These are phyloP conservation scores for Solanum boliviense DNA, from an alignment of 257 asterid species.

Conservation along the genomic window DNA sequence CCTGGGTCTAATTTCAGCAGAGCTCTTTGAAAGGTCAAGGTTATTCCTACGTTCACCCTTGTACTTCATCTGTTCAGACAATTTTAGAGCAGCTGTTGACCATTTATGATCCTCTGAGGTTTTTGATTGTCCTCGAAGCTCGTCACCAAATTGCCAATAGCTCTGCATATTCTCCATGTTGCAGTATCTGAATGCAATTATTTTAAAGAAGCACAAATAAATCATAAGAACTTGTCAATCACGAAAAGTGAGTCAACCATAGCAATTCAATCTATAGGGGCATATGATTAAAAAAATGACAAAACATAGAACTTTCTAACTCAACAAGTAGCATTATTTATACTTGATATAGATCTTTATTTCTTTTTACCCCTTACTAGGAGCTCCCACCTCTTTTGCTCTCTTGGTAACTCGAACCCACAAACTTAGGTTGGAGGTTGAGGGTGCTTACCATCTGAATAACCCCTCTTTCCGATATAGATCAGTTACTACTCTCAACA, in stretches of 20 bases:
- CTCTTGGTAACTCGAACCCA: not conserved
- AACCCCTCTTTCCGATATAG: not conserved
- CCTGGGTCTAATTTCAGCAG: conserved; percentile 47
- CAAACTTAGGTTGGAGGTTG: not conserved
- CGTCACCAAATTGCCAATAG: conserved; percentile 93
- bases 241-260: not conserved
- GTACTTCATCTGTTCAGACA: conserved; percentile 74
- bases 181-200: conserved; percentile 8
- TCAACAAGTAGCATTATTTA: not conserved
- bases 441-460: not conserved
- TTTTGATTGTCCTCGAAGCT: conserved; percentile 84
- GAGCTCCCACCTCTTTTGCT: not conserved
- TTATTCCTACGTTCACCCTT: conserved; percentile 74
- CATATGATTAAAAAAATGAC: not conserved
- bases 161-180: conserved; percentile 56
- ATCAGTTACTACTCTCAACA: not conserved
- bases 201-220: not conserved
- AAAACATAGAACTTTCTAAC: not conserved
- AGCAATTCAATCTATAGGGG: not conserved
- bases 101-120: conserved; percentile 82
- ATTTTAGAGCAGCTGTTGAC: conserved; percentile 71
- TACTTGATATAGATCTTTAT: not conserved
- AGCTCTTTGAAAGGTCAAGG: conserved; percentile 69
- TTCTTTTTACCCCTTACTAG: not conserved
- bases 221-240: not conserved